Base-by-base conservation (phyloP, 129 eudicot species). In the Cynara cardunculus region DNA sequence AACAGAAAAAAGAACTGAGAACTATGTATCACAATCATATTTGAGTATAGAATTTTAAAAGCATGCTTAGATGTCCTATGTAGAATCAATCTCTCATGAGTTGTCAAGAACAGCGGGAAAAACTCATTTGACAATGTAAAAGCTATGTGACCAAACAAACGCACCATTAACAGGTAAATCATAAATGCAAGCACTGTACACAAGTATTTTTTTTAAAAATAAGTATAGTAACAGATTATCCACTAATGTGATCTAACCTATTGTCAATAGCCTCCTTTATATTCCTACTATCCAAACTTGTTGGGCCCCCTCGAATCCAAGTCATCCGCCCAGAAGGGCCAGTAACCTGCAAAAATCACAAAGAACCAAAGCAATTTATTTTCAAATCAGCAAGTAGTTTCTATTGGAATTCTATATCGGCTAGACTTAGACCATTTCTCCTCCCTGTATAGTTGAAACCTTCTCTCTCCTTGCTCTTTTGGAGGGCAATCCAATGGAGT, bases 241-340 rank as follows among this genome's bases (percentile, higher is more conserved):
- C 71, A 71, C 28, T 62, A 26, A 59, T 14, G 32, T 71, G 75
- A 80, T 4, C 74, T 44, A 74, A 94, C 99, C 99, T 95, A 59
- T 82, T 84, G 78, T 92, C 91, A 49, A 95, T 87, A 53, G 99
- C 99, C 82, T 89, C 88, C 5, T 78, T 75, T 85, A 95, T 95
- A 84, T 95, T 95, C 80, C 78, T 75, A 28, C 90, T 86, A 85
- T 89, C 93, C 81, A 95, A 82, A 84, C 97, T 83, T 70, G 89
- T 87, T 65, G 97, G 99, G 53, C 99, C 99, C 6, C 87, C 91
- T 73, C 99, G 94, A 83, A 95, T 95, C 99, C 99, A 95, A 84
- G 87, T 88, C 97, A 95, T 92, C 77, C 89, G 96, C 53, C 99
- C 97, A 21, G 99, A 95, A 26, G 99, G 99, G 25, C 97, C 99